phyloP scores from a whole-genome alignment of 306 rosid species.

The Argentina anserina region DNA sequence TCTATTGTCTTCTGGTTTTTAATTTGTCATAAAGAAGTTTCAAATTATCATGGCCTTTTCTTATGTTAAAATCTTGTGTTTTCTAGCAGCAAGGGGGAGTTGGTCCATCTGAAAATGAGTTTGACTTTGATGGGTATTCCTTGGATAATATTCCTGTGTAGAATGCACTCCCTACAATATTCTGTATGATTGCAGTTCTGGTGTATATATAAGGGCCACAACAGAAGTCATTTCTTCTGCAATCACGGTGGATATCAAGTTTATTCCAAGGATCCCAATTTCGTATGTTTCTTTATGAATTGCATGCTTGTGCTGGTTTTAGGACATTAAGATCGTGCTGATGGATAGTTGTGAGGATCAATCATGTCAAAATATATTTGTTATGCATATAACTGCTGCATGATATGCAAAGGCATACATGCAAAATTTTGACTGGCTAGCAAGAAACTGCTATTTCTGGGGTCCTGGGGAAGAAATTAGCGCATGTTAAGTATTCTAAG shows the following conservation, averaged over 20 bases:
- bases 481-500: slow-evolving; percentile 27
- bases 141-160: slow-evolving; percentile 81
- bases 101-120: slow-evolving; percentile 61
- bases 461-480: slow-evolving; percentile 42
- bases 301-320: slow-evolving; percentile 33
- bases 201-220: slow-evolving; percentile 65
- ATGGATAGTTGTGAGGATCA: slow-evolving; percentile 30
- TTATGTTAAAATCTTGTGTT: neutral
- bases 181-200: slow-evolving; percentile 42
- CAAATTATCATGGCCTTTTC: neutral
- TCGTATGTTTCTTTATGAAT: slow-evolving; percentile 34
- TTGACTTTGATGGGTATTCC: slow-evolving; percentile 81
- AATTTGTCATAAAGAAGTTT: neutral
- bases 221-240: slow-evolving; percentile 44
- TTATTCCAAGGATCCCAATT: slow-evolving; percentile 24
- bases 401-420: slow-evolving; percentile 49
- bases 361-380: slow-evolving; percentile 11
- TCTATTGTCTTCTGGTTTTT: neutral
- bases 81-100: slow-evolving; percentile 76
- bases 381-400: slow-evolving; percentile 27
- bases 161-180: slow-evolving; percentile 26
- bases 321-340: slow-evolving; percentile 25
- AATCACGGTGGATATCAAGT: slow-evolving; percentile 29
- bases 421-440: slow-evolving; percentile 55
- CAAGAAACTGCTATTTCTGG: slow-evolving; percentile 55